These are phyloP conservation scores for Flaveria trinervia DNA, from an alignment of 129 eudicot genomes.

Conservation along the genomic window DNA sequence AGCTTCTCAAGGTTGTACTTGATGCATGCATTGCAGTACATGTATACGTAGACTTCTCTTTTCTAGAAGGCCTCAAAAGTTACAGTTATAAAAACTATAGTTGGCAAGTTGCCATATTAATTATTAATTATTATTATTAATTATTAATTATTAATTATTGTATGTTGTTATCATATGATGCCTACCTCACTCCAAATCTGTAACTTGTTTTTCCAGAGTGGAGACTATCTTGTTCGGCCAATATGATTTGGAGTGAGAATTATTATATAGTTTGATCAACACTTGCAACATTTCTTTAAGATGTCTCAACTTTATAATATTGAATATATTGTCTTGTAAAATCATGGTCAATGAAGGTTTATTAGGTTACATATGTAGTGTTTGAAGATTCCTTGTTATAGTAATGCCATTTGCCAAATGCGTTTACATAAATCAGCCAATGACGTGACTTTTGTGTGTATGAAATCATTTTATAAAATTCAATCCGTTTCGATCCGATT, in stretches of 20 bases:
- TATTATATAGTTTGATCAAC: slow-evolving; percentile 21
- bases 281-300: slow-evolving; percentile 1
- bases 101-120: slow-evolving; percentile 31
- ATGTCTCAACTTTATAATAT: slow-evolving; percentile 30
- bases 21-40: slow-evolving; percentile 13
- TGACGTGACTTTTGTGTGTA: slow-evolving; percentile 9
- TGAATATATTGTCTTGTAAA: slow-evolving; percentile 24
- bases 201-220: slow-evolving; percentile 28
- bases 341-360: slow-evolving; percentile 28
- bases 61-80: slow-evolving; percentile 18
- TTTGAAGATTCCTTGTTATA: slow-evolving; percentile 35
- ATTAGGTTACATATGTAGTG: slow-evolving; percentile 19
- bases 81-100: slow-evolving; percentile 10
- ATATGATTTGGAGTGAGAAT: slow-evolving; percentile 26
- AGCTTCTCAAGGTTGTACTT: neutral
- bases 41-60: slow-evolving; percentile 5
- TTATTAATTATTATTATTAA: neutral
- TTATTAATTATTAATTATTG: neutral
- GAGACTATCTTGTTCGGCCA: slow-evolving; percentile 38
- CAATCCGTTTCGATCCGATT: slow-evolving; percentile 3
- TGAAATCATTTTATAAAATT: neutral
- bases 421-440: slow-evolving; percentile 28
- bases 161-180: slow-evolving; percentile 26
- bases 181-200: slow-evolving; percentile 33
- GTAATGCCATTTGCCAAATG: slow-evolving; percentile 33